Base-by-base conservation (phyloP, 2,329 filamentous ascomycete genomes). In the Dactylonectria estremocensis region DNA sequence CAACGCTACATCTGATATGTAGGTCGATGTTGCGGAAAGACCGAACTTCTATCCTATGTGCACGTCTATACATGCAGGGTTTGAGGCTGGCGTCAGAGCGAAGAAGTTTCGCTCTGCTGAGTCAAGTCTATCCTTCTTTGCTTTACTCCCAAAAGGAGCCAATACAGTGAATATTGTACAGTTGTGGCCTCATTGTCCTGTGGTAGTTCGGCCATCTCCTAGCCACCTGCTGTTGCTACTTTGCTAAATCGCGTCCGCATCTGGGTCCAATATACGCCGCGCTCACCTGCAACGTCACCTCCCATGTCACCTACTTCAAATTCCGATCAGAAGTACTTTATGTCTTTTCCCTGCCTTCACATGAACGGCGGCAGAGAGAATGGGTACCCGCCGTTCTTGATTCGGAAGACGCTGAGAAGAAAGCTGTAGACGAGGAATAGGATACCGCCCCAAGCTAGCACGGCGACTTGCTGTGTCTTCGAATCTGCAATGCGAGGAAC, bases 321-420 rank as follows among this genome's bases (percentile, higher is more conserved):
- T 18, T 49, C n/a, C 31, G n/a, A 35, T 24, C 11, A 22, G 6
- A 48, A 20, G 7, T 35, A 7, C 28, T 45, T 45, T 14, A 6
- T 14, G 33, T 8, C 45, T 55, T 46, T 53, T 10, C 20, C 11
- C 16, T 24, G 40, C 31, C 16, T 67, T 77, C 81, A 90, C 83
- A 91, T 86, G 82, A 99, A 98, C 11, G 96, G 96, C 62, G 96
- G 96, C 69, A 99, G 87, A 78, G 91, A 95, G 83, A 98, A 98
- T 16, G 95, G 95, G 82, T 99, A 99, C 24, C 94, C 94, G 37
- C 91, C 91, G 79, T 98, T 99, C 91, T 99, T 99, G 76, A 93
- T 86, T 76, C 95, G 91, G 88, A 99, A 99, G 70, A 97, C 87
- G 82, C 93, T 98, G 72, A 99, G 88, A 70, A 99, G 86, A 83